Evolutionary conservation across 768 basidiomycete species (phyloP).

Genomic region (Lactifluus subvellereus): DNA sequence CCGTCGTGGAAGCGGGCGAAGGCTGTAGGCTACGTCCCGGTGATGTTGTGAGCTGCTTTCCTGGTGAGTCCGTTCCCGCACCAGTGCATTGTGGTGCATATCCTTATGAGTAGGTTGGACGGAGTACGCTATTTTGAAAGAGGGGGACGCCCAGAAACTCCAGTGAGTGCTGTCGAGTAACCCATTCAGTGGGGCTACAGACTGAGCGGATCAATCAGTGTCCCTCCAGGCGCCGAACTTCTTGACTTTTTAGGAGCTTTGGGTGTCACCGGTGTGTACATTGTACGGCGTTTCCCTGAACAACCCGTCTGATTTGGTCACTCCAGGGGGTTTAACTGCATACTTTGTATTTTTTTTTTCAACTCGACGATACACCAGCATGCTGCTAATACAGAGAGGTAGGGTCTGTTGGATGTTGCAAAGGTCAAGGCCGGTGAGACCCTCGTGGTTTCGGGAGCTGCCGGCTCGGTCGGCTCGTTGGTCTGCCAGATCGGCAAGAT

Average conservation of each 20-base stretch:
- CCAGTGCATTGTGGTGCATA: background rate
- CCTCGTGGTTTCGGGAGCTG: slow-evolving; percentile 84
- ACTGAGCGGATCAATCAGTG: slow-evolving; percentile 32
- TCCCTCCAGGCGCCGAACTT: slow-evolving; percentile 51
- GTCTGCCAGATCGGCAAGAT: slow-evolving; percentile 82
- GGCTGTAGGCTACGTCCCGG: slow-evolving; percentile 55
- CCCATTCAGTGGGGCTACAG: background rate
- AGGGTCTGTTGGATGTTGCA: slow-evolving; percentile 82
- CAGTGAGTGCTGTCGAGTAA: slow-evolving; percentile 38
- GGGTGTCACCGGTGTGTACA: slow-evolving; percentile 58
- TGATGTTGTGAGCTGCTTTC: slow-evolving; percentile 57
- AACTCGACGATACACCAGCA: background rate
- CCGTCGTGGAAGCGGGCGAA: slow-evolving; percentile 53
- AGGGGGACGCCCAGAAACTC: slow-evolving; percentile 46
- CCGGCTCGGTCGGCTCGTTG: slow-evolving; percentile 82
- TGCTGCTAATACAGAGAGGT: slow-evolving; percentile 10
- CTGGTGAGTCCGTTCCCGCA: slow-evolving; percentile 42
- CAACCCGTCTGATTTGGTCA: background rate
- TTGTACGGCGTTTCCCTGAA: background rate
- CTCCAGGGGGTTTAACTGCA: slow-evolving; percentile 65
- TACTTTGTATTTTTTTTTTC: slow-evolving; percentile 63
- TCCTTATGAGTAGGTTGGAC: slow-evolving; percentile 54
- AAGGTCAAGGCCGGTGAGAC: slow-evolving; percentile 79
- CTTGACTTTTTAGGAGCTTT: slow-evolving; percentile 81
- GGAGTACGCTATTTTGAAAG: slow-evolving; percentile 62